These are phyloP conservation scores for Collybia nuda DNA, from an alignment of 768 basidiomycete species.

Conservation along the genomic window DNA sequence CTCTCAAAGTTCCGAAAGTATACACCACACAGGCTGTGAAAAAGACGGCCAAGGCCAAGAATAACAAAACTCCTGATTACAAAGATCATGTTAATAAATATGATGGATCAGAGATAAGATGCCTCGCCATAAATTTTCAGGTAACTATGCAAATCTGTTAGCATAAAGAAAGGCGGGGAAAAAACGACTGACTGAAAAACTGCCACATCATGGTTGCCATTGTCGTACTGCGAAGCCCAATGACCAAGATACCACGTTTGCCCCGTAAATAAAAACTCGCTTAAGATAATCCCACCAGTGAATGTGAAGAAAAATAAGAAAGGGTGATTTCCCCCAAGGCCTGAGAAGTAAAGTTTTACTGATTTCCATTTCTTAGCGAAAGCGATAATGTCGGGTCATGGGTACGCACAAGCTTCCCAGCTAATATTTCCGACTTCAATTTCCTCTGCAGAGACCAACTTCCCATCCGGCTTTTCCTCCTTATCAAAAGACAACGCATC, in stretches of 20 bases:
- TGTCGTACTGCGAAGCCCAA: slow-evolving; percentile 45
- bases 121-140: slow-evolving; percentile 36
- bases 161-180: no score
- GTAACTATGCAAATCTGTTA: no score
- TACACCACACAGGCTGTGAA: slow-evolving; percentile 38
- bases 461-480: slow-evolving; percentile 40
- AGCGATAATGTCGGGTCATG: slow-evolving; percentile 18
- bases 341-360: slow-evolving; percentile 36
- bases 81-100: no score
- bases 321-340: slow-evolving; percentile 34
- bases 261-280: slow-evolving; percentile 21
- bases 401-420: slow-evolving; percentile 43
- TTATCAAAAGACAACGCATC: slow-evolving; percentile 16
- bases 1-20: slow-evolving; percentile 47
- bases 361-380: slow-evolving; percentile 14
- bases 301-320: slow-evolving; percentile 31
- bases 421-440: slow-evolving; percentile 59
- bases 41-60: no score
- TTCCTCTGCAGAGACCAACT: slow-evolving; percentile 67
- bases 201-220: slow-evolving; percentile 26
- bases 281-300: slow-evolving; percentile 19
- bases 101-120: no score
- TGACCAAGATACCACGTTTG: slow-evolving; percentile 47
- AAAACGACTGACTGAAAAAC: slow-evolving; percentile 31
- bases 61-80: slow-evolving; percentile 31